phyloP scores from a whole-genome alignment of 2,329 filamentous ascomycete species.

The Microsporum canis region DNA sequence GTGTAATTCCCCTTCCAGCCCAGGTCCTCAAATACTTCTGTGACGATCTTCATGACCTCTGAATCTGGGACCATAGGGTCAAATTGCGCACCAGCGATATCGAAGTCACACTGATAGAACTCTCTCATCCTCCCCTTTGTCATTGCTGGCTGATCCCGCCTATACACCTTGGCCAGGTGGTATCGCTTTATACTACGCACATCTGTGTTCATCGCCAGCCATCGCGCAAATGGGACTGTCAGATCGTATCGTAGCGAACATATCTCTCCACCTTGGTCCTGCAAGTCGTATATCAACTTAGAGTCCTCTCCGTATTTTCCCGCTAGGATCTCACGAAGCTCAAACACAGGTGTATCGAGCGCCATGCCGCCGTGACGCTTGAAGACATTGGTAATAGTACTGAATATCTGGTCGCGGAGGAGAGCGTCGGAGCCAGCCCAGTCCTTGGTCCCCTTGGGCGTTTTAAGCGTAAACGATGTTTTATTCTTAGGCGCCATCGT shows the following conservation, averaged over 20 bases:
- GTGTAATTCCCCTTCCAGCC: constrained; percentile 64
- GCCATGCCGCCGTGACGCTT: constrained; percentile 71
- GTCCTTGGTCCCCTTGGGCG: constrained; percentile 83
- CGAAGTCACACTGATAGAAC: constrained; percentile 96
- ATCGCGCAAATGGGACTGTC: constrained; percentile 83
- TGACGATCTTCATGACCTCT: constrained; percentile 73
- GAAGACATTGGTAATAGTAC: constrained; percentile 64
- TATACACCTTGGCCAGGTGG: constrained; percentile 87
- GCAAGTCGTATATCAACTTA: constrained; percentile 82
- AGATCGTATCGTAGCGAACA: constrained; percentile 78
- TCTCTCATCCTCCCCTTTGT: constrained; percentile 88
- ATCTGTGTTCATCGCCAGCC: constrained; percentile 79
- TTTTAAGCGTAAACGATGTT: constrained; percentile 59
- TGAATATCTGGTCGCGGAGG: constrained; percentile 69
- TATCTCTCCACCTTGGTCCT: constrained; percentile 77
- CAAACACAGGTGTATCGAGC: constrained; percentile 74
- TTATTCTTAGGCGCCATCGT: constrained; percentile 27
- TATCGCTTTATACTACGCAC: constrained; percentile 83
- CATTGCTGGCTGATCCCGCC: constrained; percentile 67
- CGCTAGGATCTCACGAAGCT: constrained; percentile 72
- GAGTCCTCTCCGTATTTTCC: constrained; percentile 90
- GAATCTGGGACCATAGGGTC: constrained; percentile 89
- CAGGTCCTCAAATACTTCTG: constrained; percentile 73
- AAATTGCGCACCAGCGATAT: constrained; percentile 70
- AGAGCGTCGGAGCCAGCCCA: constrained; percentile 71